Evolutionary conservation across 2,329 filamentous ascomycete species (phyloP).

Genomic region (Sporothrix schenckii): DNA sequence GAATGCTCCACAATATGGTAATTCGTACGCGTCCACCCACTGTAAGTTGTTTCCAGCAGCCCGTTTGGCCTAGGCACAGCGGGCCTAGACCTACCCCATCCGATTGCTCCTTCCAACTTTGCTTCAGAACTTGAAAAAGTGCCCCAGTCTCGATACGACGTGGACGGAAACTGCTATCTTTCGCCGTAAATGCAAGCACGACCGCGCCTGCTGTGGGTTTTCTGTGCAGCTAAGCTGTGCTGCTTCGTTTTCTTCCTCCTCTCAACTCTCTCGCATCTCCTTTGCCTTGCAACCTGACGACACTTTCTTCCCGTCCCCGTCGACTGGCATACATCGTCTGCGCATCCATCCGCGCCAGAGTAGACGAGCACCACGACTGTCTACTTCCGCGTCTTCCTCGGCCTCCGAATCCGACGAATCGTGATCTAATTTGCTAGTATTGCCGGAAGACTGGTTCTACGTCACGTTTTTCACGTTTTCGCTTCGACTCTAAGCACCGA

Average conservation of each 20-base stretch:
- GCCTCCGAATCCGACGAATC: neutral
- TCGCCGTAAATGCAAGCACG: constrained; percentile 2
- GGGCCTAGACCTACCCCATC: constrained; percentile 4
- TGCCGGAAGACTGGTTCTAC: constrained; percentile 9
- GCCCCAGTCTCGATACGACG: constrained; percentile 19
- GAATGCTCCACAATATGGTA: too few species aligned
- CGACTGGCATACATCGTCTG: constrained; percentile 17
- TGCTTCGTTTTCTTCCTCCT: constrained; percentile 21
- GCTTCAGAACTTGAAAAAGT: neutral
- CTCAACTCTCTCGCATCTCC: constrained; percentile 3
- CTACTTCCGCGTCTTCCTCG: neutral
- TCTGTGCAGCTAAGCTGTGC: constrained; percentile 25
- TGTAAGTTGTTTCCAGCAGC: constrained; percentile 3
- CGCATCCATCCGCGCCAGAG: neutral
- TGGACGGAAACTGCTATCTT: constrained; percentile 21
- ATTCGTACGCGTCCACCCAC: neutral
- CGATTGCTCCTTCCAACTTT: constrained; percentile 12
- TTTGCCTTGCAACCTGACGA: constrained; percentile 8
- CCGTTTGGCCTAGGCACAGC: neutral
- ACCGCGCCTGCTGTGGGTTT: constrained; percentile 13
- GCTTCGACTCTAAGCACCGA: constrained; percentile 12
- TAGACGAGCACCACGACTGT: neutral
- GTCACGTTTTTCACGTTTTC: neutral
- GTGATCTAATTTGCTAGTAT: constrained; percentile 9
- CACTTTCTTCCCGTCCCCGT: neutral